These are phyloP conservation scores for Litsea cubeba DNA, from an alignment of 164 flowering plant genomes.

Conservation along the genomic window DNA sequence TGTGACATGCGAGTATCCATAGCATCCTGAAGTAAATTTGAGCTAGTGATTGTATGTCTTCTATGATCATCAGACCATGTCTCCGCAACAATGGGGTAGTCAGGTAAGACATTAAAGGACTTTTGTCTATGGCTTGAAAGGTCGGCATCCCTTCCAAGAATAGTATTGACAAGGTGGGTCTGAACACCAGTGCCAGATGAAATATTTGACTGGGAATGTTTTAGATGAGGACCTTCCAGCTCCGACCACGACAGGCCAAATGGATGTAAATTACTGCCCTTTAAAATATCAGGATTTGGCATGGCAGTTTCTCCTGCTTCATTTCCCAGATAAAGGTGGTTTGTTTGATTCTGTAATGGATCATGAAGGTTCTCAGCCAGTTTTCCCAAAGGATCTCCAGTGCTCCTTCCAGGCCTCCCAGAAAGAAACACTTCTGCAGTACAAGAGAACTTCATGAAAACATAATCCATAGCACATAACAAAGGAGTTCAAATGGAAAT, in stretches of 20 bases:
- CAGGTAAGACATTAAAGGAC: conserved; percentile 31
- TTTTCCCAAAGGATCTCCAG: conserved; percentile 30
- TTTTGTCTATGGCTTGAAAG: conserved; percentile 15
- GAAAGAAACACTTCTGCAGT: conserved; percentile 57
- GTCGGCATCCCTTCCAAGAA: conserved; percentile 28
- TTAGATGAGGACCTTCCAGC: conserved; percentile 41
- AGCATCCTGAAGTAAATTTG: conserved; percentile 35
- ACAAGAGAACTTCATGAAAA: conserved; percentile 4
- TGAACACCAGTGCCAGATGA: conserved; percentile 25
- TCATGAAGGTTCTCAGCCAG: conserved; percentile 27
- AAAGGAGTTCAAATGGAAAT: not conserved
- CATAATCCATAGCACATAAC: not conserved
- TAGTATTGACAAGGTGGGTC: conserved; percentile 20
- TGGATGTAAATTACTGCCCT: conserved; percentile 59
- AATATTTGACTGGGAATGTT: conserved; percentile 33
- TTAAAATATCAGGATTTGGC: conserved; percentile 21
- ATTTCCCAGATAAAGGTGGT: conserved; percentile 27
- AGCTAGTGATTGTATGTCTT: conserved; percentile 29
- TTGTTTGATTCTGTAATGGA: conserved; percentile 16
- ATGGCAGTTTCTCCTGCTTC: conserved; percentile 24
- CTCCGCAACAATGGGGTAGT: conserved; percentile 36
- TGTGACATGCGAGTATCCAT: conserved; percentile 33
- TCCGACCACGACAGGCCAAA: conserved; percentile 82
- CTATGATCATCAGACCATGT: conserved; percentile 49
- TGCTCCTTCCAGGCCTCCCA: conserved; percentile 46